phyloP scores from a whole-genome alignment of 768 basidiomycete genomes.

The Hygrophorus russula region DNA sequence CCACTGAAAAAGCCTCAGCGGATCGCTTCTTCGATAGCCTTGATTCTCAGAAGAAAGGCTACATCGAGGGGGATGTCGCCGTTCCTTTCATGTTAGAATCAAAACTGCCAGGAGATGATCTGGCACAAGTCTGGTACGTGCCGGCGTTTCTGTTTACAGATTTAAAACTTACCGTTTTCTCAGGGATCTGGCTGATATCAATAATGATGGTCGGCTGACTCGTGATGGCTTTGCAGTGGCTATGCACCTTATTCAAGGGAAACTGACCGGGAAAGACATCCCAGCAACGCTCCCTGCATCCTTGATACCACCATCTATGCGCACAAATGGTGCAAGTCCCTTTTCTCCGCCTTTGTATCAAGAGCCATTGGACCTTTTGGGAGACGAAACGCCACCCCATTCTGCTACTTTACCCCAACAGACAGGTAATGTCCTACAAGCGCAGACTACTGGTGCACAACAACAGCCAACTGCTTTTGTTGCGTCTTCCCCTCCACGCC shows the following conservation, averaged over 20 bases:
- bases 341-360: slow-evolving; percentile 28
- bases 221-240: slow-evolving; percentile 94
- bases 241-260: slow-evolving; percentile 85
- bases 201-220: slow-evolving; percentile 77
- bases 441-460: slow-evolving; percentile 19
- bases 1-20: slow-evolving; percentile 63
- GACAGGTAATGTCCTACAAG: slow-evolving; percentile 14
- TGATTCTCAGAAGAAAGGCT: slow-evolving; percentile 64
- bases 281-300: slow-evolving; percentile 59
- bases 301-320: slow-evolving; percentile 77
- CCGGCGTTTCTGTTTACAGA: slow-evolving; percentile 1
- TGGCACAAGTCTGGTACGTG: slow-evolving; percentile 88
- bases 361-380: slow-evolving; percentile 37
- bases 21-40: slow-evolving; percentile 78
- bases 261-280: slow-evolving; percentile 68
- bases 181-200: slow-evolving; percentile 92
- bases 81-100: slow-evolving; percentile 95
- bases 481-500: slow-evolving; percentile 12
- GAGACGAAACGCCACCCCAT: slow-evolving; percentile 45
- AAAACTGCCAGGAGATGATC: slow-evolving; percentile 63
- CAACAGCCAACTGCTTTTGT: slow-evolving; percentile 12
- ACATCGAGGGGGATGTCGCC: slow-evolving; percentile 86
- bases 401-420: slow-evolving; percentile 31
- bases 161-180: neutral
- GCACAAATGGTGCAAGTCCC: slow-evolving; percentile 32